Conservation (phyloP, 192 early-diverging fungal genomes). For the Coemansia sp. region DNA sequence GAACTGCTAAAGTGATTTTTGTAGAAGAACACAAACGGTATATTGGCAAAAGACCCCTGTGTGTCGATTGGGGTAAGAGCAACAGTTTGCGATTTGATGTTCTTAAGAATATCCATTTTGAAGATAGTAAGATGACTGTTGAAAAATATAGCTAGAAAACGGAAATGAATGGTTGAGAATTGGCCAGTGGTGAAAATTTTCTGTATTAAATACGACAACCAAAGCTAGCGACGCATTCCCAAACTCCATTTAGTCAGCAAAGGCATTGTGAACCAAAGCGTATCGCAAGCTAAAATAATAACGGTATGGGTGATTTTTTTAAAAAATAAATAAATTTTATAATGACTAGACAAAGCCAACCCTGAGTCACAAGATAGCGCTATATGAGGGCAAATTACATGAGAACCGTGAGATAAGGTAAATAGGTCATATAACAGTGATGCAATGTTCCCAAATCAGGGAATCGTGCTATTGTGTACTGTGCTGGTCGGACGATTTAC, state of each 20-base stretch:
- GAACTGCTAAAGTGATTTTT: slow-evolving; percentile 14
- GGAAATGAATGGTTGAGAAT: not conserved
- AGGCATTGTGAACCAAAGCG: no score
- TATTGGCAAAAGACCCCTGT: slow-evolving; percentile 46
- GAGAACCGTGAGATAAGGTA: no score
- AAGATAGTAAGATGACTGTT: not conserved
- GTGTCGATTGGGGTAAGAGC: slow-evolving; percentile 33
- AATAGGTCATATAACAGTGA: no score
- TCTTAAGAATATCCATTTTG: not conserved
- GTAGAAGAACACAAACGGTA: slow-evolving; percentile 48
- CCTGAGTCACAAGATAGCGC: no score
- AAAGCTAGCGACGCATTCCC: not conserved
- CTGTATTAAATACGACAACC: not conserved
- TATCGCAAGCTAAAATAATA: no score
- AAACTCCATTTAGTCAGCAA: not conserved
- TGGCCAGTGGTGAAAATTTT: not conserved
- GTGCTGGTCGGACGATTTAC: not conserved
- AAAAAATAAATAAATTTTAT: no score
- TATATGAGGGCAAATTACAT: no score
- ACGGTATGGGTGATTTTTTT: no score
- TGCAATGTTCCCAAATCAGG: no score
- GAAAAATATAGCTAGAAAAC: not conserved
- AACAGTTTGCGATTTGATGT: slow-evolving; percentile 31
- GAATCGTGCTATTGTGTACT: no score
- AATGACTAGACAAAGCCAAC: no score